Evolutionary conservation across 129 eudicot species (phyloP), one percentile per base, ranked within the genome.

Genomic region (Ambrosia trifida): DNA sequence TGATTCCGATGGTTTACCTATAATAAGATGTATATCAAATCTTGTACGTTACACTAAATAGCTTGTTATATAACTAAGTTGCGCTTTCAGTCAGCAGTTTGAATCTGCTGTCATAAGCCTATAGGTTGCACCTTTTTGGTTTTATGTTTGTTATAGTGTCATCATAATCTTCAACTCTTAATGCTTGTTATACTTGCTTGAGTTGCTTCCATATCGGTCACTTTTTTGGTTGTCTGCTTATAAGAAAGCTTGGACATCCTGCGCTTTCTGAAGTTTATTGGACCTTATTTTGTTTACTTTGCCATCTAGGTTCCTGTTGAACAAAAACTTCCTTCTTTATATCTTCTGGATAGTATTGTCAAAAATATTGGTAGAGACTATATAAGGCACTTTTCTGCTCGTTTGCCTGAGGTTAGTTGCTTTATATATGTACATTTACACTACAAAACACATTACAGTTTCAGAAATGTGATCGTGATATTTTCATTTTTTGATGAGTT

Each of bases 321-420:
- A 32, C 97, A 90, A 51, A 95, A 95, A 63, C 78, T 95, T 68
- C 99, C 99, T 16, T 84, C 94, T 70, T 75, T 95, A 59, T 95
- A 95, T 74, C 96, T 95, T 78, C 76, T 95, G 86, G 99, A 95
- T 69, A 95, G 97, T 81, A 90, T 95, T 70, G 99, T 88, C 72
- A 95, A 95, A 80, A 95, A 95, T 80, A 90, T 95, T 58, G 99
- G 99, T 20, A 76, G 80, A 64, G 97, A 95, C 2, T 95, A 95
- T 66, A 70, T 86, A 38, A 81, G 82, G 72, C 80, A 87, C 80
- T 95, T 95, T 76, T 84, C 96, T 68, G 81, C 83, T 10, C 96
- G 85, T 45, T 84, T 95, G 67, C 96, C 97, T 18, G 96, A 95
- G 96, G 99, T 88, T 70, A 85, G 85, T 78, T 17, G 46, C 50